phyloP scores from a whole-genome alignment of 768 basidiomycete genomes.

The Mycena kentingensis region DNA sequence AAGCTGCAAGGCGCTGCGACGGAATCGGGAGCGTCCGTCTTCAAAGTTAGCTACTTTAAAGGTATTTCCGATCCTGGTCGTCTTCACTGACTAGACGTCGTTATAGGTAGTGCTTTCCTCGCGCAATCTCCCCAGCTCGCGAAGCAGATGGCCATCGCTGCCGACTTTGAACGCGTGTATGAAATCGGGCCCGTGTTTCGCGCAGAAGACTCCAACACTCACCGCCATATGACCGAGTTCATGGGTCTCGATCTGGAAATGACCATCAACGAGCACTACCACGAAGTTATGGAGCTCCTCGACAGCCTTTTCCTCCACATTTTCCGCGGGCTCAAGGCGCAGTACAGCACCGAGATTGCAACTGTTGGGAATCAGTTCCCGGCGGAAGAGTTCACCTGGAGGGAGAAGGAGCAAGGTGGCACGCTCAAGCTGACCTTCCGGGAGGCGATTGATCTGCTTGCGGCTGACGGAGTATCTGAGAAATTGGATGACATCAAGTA shows the following conservation, averaged over 20 bases:
- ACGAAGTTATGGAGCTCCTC: slow-evolving; percentile 92
- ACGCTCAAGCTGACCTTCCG: slow-evolving; percentile 85
- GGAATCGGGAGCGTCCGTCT: slow-evolving; percentile 94
- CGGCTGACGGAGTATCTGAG: slow-evolving; percentile 81
- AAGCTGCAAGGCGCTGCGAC: slow-evolving; percentile 97
- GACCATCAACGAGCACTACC: slow-evolving; percentile 98
- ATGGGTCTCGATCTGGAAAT: slow-evolving; percentile 99
- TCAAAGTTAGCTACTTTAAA: slow-evolving; percentile 98
- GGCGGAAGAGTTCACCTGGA: slow-evolving; percentile 94
- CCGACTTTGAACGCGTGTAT: slow-evolving; percentile 97
- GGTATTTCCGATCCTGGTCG: slow-evolving; percentile 42
- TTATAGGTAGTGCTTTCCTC: slow-evolving; percentile 84
- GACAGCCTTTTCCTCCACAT: slow-evolving; percentile 85
- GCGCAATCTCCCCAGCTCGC: slow-evolving; percentile 97
- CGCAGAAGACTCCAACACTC: slow-evolving; percentile 95
- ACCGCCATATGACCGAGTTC: slow-evolving; percentile 98
- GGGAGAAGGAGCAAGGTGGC: slow-evolving; percentile 78
- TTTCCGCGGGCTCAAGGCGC: slow-evolving; percentile 79
- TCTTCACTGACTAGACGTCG: neutral
- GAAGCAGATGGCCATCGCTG: slow-evolving; percentile 99
- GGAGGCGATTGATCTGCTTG: slow-evolving; percentile 85
- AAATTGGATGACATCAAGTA: slow-evolving; percentile 89
- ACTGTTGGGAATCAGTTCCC: slow-evolving; percentile 85
- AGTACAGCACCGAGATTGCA: slow-evolving; percentile 81
- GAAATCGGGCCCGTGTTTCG: slow-evolving; percentile 97